These are phyloP conservation scores for Juglanconis oblonga DNA, from an alignment of 2,329 filamentous ascomycete species.

Conservation along the genomic window DNA sequence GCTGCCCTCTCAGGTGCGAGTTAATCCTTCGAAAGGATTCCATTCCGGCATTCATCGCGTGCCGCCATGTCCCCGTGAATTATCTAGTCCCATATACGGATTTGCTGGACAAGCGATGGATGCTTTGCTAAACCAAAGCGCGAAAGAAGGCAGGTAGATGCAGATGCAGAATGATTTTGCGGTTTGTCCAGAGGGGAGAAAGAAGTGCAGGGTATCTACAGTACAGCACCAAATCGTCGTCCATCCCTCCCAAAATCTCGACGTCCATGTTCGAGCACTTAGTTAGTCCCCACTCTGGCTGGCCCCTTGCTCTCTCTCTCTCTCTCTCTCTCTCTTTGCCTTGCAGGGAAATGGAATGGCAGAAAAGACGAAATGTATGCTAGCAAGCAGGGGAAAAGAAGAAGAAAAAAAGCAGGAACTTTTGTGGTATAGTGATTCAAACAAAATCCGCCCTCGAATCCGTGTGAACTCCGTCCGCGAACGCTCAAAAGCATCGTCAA, in stretches of 20 bases:
- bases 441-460: slow-evolving; percentile 15
- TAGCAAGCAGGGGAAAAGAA: slow-evolving; percentile 4
- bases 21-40: neutral
- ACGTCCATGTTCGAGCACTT: too few species aligned
- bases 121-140: neutral
- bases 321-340: neutral
- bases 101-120: neutral
- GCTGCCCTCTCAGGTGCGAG: neutral
- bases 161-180: neutral
- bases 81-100: neutral
- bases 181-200: slow-evolving; percentile 1
- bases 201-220: neutral
- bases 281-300: too few species aligned
- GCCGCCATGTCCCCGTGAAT: too few species aligned
- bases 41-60: neutral
- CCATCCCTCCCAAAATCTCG: neutral
- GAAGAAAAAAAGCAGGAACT: slow-evolving; percentile 27
- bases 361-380: neutral
- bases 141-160: neutral
- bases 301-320: neutral
- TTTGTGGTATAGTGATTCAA: slow-evolving; percentile 34
- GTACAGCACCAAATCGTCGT: neutral
- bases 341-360: neutral
- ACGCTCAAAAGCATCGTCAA: neutral
- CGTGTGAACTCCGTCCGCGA: slow-evolving; percentile 20